Percentiles rank a stretch among this genome's conserved stretches.
These are phyloP conservation scores for Suhomyces canberraensis DNA, from an alignment of 805 yeast genomes.

Conservation along the genomic window DNA sequence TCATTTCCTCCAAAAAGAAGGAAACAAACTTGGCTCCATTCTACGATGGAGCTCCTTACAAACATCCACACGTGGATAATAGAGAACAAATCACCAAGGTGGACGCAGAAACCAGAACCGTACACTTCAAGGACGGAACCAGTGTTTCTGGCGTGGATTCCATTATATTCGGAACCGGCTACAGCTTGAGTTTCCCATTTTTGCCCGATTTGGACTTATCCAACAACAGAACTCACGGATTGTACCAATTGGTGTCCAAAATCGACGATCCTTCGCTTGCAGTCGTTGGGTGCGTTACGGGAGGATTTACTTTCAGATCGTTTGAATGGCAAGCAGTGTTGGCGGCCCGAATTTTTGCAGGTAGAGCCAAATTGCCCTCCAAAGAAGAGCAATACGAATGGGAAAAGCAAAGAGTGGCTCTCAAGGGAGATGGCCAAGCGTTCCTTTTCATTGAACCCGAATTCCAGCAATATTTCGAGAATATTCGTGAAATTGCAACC, in stretches of 20 bases:
- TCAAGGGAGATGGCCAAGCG: constrained; percentile 31
- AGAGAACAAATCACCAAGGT: constrained; percentile 8
- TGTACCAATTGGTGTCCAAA: constrained; percentile 33
- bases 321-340: constrained; percentile 41
- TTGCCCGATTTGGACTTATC: constrained; percentile 20
- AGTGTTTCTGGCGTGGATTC: constrained; percentile 13
- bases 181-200: constrained; percentile 20
- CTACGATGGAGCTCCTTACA: constrained; percentile 9
- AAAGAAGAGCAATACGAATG: constrained; percentile 26
- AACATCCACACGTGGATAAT: constrained; percentile 9
- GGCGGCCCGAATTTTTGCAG: constrained; percentile 30
- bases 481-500: constrained; percentile 17
- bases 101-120: constrained; percentile 11
- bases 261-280: constrained; percentile 31
- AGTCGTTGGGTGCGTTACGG: constrained; percentile 35
- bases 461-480: constrained; percentile 21
- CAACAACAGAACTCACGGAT: constrained; percentile 25
- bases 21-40: constrained; percentile 3
- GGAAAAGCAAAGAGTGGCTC: constrained; percentile 22
- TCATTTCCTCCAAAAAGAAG: constrained; percentile 21
- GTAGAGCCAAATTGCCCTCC: constrained; percentile 27
- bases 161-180: constrained; percentile 26
- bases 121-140: constrained; percentile 19
- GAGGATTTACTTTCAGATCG: constrained; percentile 37
- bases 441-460: constrained; percentile 16